Base-by-base conservation (phyloP, 2,329 filamentous ascomycete species). In the Thelonectria olida region DNA sequence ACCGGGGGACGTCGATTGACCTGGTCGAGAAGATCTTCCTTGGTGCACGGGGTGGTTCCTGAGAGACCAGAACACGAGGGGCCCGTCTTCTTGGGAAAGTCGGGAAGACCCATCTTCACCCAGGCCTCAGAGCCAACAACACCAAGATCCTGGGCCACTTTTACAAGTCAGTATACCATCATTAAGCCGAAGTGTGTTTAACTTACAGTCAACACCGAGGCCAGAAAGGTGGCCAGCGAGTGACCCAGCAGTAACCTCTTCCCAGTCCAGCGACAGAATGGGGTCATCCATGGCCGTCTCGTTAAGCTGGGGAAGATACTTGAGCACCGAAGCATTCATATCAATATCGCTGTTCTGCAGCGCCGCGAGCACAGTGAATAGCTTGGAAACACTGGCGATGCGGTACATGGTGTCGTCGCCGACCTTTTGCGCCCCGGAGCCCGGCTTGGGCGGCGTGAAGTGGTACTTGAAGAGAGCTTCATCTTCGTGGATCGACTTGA, bases 221-320 rank as follows among this genome's bases (percentile, higher is more conserved):
- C 83, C 83, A 15, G 78, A 77, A 10, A 84, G 73, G 41, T 85
- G 82, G 3, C 74, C 77, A 1, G 81, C 79, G 8, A 85, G 69
- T 19, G 80, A 75, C 5, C 75, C 76, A 5, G 84, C 70, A 0
- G 82, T 85, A 28, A 85, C 72, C 9, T 81, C 78, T 34, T 83
- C 76, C 82, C 82, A 85, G 41, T 77, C 69, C 2, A 81, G 70
- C 1, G 74, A 70, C 22, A 72, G 69, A 7, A 80, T 68, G 4
- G 67, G 66, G 45, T 78, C 73, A 7, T 69, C 52, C 1, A 70
- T 54, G 5, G 52, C 65, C 2, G 67, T 65, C 5, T 71, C 62
- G 38, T 58, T 70, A 41, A 78, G 66, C 48, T 79, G 74, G 0
- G 82, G 80, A 6, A 84, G 69, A 53, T 82, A 81, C 34, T 81